These are phyloP conservation scores for Globisporangium irregulare DNA, from an alignment of 352 stramenopile species.

Conservation along the genomic window DNA sequence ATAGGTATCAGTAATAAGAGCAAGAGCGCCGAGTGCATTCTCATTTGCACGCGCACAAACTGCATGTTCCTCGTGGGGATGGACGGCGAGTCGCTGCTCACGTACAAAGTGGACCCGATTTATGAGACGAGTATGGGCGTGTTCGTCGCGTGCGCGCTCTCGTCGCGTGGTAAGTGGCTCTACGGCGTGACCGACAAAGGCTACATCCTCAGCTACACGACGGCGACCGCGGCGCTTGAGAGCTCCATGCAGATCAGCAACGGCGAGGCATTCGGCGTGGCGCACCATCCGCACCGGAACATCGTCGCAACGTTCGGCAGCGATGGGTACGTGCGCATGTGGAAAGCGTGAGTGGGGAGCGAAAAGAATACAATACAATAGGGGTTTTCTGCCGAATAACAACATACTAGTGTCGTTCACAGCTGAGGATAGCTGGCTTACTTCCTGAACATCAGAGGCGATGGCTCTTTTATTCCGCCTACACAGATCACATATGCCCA, in stretches of 20 bases:
- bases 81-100: conserved; percentile 51
- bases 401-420: background rate
- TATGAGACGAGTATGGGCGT: conserved; percentile 65
- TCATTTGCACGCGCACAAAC: conserved; percentile 84
- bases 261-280: conserved; percentile 72
- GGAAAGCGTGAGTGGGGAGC: conserved; percentile 53
- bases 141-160: conserved; percentile 87
- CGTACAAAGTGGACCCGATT: conserved; percentile 63
- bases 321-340: conserved; percentile 81
- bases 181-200: conserved; percentile 88
- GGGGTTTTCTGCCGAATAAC: background rate
- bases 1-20: conserved; percentile 23
- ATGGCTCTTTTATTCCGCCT: conserved; percentile 15
- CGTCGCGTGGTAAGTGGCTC: conserved; percentile 78
- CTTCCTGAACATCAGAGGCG: conserved; percentile 19
- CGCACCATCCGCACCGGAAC: conserved; percentile 88
- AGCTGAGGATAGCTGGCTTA: background rate
- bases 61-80: conserved; percentile 83
- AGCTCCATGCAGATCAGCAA: conserved; percentile 81
- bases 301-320: conserved; percentile 86
- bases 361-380: background rate
- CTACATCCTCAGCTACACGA: conserved; percentile 70
- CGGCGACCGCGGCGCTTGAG: conserved; percentile 58
- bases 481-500: background rate
- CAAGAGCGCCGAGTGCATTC: conserved; percentile 54